Percentiles rank a stretch among this genome's conserved stretches.
Conservation (phyloP, 2,329 filamentous ascomycete species). For the Penicillium digitatum region DNA sequence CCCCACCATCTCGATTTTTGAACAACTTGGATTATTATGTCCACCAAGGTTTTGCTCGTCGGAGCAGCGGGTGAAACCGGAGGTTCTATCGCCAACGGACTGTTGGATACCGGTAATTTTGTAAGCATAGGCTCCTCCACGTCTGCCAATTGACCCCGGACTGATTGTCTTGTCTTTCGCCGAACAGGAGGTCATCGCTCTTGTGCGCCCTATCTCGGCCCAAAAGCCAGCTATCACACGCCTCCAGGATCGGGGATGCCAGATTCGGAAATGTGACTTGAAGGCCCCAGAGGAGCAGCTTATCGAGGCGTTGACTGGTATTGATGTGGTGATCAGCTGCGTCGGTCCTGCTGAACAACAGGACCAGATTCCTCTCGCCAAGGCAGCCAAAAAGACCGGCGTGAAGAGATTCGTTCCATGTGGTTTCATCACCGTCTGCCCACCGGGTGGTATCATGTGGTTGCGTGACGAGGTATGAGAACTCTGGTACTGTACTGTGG, state of each 20-base stretch:
- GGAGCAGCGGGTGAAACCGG: constrained; percentile 42
- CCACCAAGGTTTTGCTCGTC: constrained; percentile 37
- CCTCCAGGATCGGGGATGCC: constrained; percentile 44
- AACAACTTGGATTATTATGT: constrained; percentile 24
- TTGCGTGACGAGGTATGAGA: constrained; percentile 39
- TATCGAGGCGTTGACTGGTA: constrained; percentile 40
- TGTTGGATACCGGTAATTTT: constrained; percentile 31
- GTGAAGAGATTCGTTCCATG: constrained; percentile 53
- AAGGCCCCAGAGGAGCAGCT: constrained; percentile 42
- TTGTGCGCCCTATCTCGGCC: constrained; percentile 48
- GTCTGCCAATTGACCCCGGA: not conserved
- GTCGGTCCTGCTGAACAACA: constrained; percentile 36
- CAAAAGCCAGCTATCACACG: constrained; percentile 44
- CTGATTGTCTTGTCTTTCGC: not conserved
- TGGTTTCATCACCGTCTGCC: constrained; percentile 47
- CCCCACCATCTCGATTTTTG: not conserved
- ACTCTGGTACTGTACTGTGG: not conserved
- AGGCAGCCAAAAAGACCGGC: constrained; percentile 49
- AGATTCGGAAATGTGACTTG: constrained; percentile 45
- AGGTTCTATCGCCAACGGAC: constrained; percentile 37
- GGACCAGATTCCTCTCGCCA: constrained; percentile 47
- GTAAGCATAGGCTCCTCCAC: constrained; percentile 10
- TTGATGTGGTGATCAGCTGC: constrained; percentile 47
- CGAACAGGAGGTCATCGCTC: constrained; percentile 46
- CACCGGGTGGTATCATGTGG: constrained; percentile 45